Conservation (phyloP, 305 asterid genomes). For the Coffea humblotiana region DNA sequence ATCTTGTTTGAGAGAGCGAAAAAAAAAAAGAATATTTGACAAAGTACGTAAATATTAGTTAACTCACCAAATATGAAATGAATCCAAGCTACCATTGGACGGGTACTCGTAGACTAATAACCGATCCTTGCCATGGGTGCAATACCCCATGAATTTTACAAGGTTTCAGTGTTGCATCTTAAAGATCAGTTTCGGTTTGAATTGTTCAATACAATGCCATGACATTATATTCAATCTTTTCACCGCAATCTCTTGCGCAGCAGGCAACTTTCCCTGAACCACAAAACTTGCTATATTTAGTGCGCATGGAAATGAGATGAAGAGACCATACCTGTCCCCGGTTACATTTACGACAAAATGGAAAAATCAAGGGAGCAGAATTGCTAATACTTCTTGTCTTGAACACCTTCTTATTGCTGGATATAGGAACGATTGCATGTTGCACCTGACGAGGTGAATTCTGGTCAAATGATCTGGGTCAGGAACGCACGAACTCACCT, state of each 20-base stretch:
- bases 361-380: too few species aligned
- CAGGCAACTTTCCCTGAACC: background rate
- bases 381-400: too few species aligned
- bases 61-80: background rate
- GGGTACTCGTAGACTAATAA: background rate
- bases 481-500: too few species aligned
- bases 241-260: background rate
- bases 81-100: background rate
- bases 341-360: too few species aligned
- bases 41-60: background rate
- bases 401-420: too few species aligned
- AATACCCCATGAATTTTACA: background rate
- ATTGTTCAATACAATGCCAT: background rate
- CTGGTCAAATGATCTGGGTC: too few species aligned
- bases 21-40: too few species aligned
- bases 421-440: too few species aligned
- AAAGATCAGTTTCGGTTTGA: background rate
- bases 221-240: background rate
- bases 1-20: too few species aligned
- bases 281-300: background rate
- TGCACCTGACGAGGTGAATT: too few species aligned
- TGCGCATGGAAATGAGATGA: background rate
- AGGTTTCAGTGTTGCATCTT: background rate
- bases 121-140: background rate
- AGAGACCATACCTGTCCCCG: too few species aligned